Evolutionary conservation across 2,329 filamentous ascomycete species (phyloP).

Genomic region (Nemania bipapillata): DNA sequence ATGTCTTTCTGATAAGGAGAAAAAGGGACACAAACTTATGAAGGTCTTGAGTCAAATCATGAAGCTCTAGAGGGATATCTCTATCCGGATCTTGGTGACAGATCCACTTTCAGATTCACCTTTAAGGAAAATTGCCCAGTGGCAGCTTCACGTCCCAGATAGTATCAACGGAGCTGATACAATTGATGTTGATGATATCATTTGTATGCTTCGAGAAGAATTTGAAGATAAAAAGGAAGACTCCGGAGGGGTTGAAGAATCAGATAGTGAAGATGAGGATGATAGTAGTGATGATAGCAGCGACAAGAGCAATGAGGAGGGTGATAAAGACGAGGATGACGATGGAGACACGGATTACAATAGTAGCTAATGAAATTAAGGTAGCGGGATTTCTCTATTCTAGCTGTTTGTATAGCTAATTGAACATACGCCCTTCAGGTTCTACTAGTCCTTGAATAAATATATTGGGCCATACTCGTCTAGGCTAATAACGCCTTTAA

Average conservation of each 20-base stretch:
- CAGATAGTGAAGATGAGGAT: not conserved
- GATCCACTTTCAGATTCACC: slow-evolving; percentile 3
- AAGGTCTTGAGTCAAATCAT: not conserved
- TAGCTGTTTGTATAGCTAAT: too few relatives aligned
- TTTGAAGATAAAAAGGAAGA: not conserved
- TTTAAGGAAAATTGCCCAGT: not conserved
- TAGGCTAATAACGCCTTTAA: too few relatives aligned
- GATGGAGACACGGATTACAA: not conserved
- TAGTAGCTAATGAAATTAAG: not conserved
- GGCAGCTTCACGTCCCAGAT: slow-evolving; percentile 6
- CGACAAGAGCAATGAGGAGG: too few relatives aligned
- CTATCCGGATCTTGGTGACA: not conserved
- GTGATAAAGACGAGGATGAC: not conserved
- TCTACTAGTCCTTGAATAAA: too few relatives aligned
- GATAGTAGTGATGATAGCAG: not conserved
- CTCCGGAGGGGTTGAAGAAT: not conserved
- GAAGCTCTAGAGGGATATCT: not conserved
- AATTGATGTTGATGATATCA: not conserved
- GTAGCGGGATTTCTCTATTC: too few relatives aligned
- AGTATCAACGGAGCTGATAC: not conserved
- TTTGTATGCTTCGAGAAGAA: not conserved
- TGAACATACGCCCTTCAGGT: too few relatives aligned
- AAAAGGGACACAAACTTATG: not conserved
- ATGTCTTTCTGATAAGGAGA: not conserved
- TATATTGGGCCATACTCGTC: too few relatives aligned